Conservation (phyloP, 345 rosid species). For the Raphanus raphanistrum region DNA sequence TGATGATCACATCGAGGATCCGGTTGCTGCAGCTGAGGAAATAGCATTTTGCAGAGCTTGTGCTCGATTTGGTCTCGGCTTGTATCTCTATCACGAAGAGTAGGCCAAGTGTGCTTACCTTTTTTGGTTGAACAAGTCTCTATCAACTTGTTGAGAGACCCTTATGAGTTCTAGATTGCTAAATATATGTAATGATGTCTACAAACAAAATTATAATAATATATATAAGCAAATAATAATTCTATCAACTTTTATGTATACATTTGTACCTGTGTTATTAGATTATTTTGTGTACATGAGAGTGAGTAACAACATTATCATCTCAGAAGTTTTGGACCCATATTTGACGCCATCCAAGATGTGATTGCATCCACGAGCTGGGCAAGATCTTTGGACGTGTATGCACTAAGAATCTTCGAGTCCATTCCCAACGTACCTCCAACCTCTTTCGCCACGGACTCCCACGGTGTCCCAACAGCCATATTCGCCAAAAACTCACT, state of each 20-base stretch:
- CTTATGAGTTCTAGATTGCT: conserved; percentile 1
- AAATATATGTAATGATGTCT: conserved; percentile 6
- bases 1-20: conserved; percentile 52
- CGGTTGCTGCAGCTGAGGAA: conserved; percentile 92
- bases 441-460: conserved; percentile 86
- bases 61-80: conserved; percentile 94
- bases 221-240: conserved; percentile 1
- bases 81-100: conserved; percentile 83
- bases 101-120: conserved; percentile 31
- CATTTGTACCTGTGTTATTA: not conserved
- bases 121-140: not conserved
- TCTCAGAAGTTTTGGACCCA: conserved; percentile 56
- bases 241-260: not conserved
- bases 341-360: conserved; percentile 85
- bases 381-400: conserved; percentile 65
- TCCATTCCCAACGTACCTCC: conserved; percentile 71
- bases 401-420: conserved; percentile 62
- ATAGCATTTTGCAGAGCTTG: conserved; percentile 94
- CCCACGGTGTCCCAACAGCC: conserved; percentile 93
- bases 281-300: not conserved
- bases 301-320: conserved; percentile 26
- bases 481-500: conserved; percentile 78
- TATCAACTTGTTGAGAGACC: not conserved
- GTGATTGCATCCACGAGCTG: conserved; percentile 66
- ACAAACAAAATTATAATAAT: conserved; percentile 5